Percentiles rank a stretch among this genome's conserved stretches.
These are phyloP conservation scores for Phyllosticta ampelicida DNA, from an alignment of 2,329 filamentous ascomycete species.

Conservation along the genomic window DNA sequence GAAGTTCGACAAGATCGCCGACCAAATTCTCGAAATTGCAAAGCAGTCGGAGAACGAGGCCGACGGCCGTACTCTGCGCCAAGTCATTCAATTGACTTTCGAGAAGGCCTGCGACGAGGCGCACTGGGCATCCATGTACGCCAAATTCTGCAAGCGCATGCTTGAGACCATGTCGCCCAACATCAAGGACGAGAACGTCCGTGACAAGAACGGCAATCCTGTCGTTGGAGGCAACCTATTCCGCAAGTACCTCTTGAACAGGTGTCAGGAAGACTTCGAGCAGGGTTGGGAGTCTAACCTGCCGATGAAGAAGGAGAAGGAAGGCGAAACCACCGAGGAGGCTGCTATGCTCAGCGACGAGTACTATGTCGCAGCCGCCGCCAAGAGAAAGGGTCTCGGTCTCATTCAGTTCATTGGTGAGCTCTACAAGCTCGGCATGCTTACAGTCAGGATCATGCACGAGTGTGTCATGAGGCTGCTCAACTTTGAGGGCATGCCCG, in stretches of 20 bases:
- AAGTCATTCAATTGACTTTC: constrained; percentile 97
- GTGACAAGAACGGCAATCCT: constrained; percentile 77
- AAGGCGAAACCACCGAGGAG: constrained; percentile 64
- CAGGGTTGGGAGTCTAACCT: constrained; percentile 91
- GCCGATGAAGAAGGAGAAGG: constrained; percentile 66
- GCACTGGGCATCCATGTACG: constrained; percentile 98
- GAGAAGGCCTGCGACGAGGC: constrained; percentile 98
- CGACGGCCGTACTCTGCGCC: constrained; percentile 86
- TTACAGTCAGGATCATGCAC: constrained; percentile 99
- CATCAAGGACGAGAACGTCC: constrained; percentile 90
- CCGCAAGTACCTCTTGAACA: constrained; percentile 96
- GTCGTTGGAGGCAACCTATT: constrained; percentile 90
- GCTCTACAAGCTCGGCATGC: constrained; percentile 96
- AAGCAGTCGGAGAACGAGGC: constrained; percentile 91
- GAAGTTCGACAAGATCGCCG: constrained; percentile 93
- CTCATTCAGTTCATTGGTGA: constrained; percentile 99
- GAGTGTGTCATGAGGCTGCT: constrained; percentile 96
- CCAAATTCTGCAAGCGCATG: constrained; percentile 97
- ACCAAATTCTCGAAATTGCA: constrained; percentile 85
- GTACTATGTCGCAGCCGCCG: constrained; percentile 87
- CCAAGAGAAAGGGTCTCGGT: constrained; percentile 93
- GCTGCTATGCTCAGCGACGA: constrained; percentile 84
- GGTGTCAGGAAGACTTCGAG: constrained; percentile 98
- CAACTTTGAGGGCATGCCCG: constrained; percentile 84
- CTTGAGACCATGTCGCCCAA: constrained; percentile 88